phyloP scores from a whole-genome alignment of 2,329 filamentous ascomycete genomes.

The Periconia digitata region DNA sequence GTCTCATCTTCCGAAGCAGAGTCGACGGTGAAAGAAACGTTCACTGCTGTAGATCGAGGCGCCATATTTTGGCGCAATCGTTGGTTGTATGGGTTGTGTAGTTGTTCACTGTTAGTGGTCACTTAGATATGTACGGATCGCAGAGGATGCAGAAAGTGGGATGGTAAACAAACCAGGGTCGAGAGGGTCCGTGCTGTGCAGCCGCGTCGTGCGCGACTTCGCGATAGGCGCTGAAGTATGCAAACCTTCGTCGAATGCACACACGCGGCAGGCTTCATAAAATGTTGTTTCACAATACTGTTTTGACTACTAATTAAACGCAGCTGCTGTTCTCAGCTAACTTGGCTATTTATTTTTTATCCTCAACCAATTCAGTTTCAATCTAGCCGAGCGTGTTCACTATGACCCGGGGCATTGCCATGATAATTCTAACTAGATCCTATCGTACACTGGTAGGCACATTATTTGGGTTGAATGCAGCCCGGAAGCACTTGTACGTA shows the following conservation, averaged over 20 bases:
- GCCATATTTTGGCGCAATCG: constrained; percentile 24
- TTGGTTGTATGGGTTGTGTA: neutral
- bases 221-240: neutral
- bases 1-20: constrained; percentile 46
- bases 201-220: neutral
- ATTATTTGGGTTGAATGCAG: neutral
- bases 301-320: no score
- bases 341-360: no score
- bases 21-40: constrained; percentile 43
- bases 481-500: neutral
- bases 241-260: no score
- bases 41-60: constrained; percentile 32
- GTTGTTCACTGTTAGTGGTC: neutral
- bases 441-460: neutral
- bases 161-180: constrained; percentile 2
- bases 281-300: no score
- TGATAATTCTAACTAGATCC: no score
- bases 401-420: no score
- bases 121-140: neutral
- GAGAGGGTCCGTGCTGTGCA: constrained; percentile 1
- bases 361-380: no score
- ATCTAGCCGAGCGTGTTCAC: no score
- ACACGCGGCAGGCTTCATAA: no score
- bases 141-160: constrained; percentile 2
- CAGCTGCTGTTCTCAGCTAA: no score